Conservation (phyloP, 2,329 filamentous ascomycete species). For the Graphilbum sp. region DNA sequence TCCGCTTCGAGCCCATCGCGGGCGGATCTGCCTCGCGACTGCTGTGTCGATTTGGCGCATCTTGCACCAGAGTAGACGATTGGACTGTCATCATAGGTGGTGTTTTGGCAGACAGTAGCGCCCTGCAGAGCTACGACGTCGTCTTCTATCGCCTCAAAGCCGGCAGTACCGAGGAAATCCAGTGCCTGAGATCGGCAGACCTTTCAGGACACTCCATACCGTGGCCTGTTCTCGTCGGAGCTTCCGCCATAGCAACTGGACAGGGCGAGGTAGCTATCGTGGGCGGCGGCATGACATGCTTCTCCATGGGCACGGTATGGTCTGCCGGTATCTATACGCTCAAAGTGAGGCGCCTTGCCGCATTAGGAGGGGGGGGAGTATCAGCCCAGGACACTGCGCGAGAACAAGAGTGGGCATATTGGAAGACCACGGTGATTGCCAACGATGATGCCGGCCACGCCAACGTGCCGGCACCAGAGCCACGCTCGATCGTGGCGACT, state of each 20-base stretch:
- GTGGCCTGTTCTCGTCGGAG: slow-evolving; percentile 56
- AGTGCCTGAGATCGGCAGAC: slow-evolving; percentile 2
- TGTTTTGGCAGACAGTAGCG: slow-evolving; percentile 22
- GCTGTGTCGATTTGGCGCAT: slow-evolving; percentile 7
- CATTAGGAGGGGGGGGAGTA: no score
- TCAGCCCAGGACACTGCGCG: neutral
- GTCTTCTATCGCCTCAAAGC: slow-evolving; percentile 19
- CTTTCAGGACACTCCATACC: slow-evolving; percentile 4
- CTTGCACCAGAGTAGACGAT: slow-evolving; percentile 1
- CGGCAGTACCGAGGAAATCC: slow-evolving; percentile 14
- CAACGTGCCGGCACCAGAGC: no score
- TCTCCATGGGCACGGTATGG: slow-evolving; percentile 82
- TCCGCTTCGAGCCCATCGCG: neutral
- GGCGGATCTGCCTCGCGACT: neutral
- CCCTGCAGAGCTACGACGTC: slow-evolving; percentile 35
- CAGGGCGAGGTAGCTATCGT: slow-evolving; percentile 40
- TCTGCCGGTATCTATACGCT: slow-evolving; percentile 43
- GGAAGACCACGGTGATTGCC: slow-evolving; percentile 4
- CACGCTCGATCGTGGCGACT: neutral
- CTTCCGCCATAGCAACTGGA: slow-evolving; percentile 33
- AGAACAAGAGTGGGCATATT: slow-evolving; percentile 1
- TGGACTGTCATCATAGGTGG: slow-evolving; percentile 24
- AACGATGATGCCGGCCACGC: neutral
- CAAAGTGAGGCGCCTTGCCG: neutral
- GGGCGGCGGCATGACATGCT: slow-evolving; percentile 75